Percentiles rank a stretch among this genome's conserved stretches.
Conservation (phyloP, 805 yeast species). For the Starmera quercuum region DNA sequence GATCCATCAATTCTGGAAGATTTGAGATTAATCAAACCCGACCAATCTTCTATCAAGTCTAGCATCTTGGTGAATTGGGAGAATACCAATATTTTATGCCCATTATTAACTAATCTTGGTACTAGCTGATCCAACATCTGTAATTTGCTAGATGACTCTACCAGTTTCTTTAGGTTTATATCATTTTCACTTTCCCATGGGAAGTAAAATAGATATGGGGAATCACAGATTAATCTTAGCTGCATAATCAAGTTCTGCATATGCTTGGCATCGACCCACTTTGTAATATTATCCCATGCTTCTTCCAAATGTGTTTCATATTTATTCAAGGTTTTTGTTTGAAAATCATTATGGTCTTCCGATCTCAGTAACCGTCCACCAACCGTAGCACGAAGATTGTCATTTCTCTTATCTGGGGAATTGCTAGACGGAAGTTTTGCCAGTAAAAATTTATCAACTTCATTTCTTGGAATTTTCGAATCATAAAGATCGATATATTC, state of each 20-base stretch:
- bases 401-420: constrained; percentile 12
- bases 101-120: constrained; percentile 34
- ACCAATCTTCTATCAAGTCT: constrained; percentile 76
- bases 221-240: constrained; percentile 73
- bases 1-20: constrained; percentile 73
- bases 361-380: constrained; percentile 3
- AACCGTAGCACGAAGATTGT: constrained; percentile 5
- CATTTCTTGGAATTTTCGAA: constrained; percentile 13
- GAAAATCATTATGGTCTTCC: no score
- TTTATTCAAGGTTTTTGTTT: background rate
- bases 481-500: constrained; percentile 42
- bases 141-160: constrained; percentile 66
- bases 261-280: constrained; percentile 40
- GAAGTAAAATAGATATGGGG: constrained; percentile 77
- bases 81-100: constrained; percentile 74
- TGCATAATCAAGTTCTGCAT: constrained; percentile 76
- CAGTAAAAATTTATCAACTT: constrained; percentile 36
- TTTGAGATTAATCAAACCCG: constrained; percentile 36
- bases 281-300: constrained; percentile 18
- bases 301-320: constrained; percentile 8
- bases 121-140: constrained; percentile 60
- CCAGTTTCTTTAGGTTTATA: constrained; percentile 30
- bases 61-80: constrained; percentile 81
- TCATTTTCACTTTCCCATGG: constrained; percentile 54
- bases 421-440: constrained; percentile 26